A percentile compares a stretch with the other conserved stretches of the same genome.
These are phyloP conservation scores for Neonectria faginata DNA, from an alignment of 2,329 filamentous ascomycete species.

Conservation along the genomic window DNA sequence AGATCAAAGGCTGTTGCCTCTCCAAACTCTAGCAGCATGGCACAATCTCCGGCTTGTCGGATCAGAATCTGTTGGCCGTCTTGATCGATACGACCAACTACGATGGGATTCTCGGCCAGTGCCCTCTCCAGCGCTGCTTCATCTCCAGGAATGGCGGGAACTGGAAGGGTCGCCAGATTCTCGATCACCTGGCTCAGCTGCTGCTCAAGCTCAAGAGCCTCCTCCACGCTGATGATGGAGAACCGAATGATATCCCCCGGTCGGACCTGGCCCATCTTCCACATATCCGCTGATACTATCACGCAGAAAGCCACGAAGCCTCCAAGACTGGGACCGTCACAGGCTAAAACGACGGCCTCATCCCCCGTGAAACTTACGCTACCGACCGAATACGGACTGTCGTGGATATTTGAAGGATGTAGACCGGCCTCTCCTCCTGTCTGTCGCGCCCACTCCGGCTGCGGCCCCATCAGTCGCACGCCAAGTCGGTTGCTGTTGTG, in stretches of 20 bases:
- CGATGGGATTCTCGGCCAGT: slow-evolving; percentile 1
- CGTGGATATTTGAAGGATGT: slow-evolving; percentile 57
- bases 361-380: slow-evolving; percentile 58
- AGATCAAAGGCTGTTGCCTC: slow-evolving; percentile 47
- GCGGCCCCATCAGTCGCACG: slow-evolving; percentile 53
- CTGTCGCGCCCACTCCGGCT: slow-evolving; percentile 52
- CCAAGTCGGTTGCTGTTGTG: slow-evolving; percentile 57
- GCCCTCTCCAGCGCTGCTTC: background rate
- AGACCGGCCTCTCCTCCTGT: slow-evolving; percentile 54
- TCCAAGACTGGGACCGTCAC: slow-evolving; percentile 56
- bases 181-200: slow-evolving; percentile 41
- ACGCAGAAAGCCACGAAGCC: slow-evolving; percentile 56
- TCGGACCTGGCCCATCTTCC: slow-evolving; percentile 56
- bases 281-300: slow-evolving; percentile 54
- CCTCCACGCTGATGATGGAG: slow-evolving; percentile 44
- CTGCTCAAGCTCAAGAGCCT: slow-evolving; percentile 42
- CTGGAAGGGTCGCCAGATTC: slow-evolving; percentile 25
- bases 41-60: slow-evolving; percentile 50
- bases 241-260: slow-evolving; percentile 54
- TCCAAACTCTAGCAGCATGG: slow-evolving; percentile 52
- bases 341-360: slow-evolving; percentile 53
- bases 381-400: slow-evolving; percentile 55
- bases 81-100: slow-evolving; percentile 35
- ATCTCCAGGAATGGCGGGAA: background rate
- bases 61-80: slow-evolving; percentile 32